Evolutionary conservation across 139 green algal genomes (phyloP), one percentile per base, ranked within the genome.

Genomic region (Zygnema circumcarinatum): DNA sequence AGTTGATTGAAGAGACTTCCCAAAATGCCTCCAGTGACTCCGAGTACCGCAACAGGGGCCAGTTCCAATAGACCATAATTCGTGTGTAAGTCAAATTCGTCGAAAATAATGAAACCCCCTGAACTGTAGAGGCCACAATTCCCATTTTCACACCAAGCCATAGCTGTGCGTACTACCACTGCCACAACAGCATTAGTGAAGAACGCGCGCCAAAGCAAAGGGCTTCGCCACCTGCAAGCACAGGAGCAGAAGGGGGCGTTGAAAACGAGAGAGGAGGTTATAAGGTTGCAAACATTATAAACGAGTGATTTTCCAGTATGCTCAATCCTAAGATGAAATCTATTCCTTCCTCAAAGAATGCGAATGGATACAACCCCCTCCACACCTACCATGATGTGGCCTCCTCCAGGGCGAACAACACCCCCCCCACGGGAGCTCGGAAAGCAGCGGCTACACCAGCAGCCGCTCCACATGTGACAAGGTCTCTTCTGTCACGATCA

Each of bases 361-460:
- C 41, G 41, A n/a, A n/a, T n/a, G n/a, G n/a, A n/a, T n/a, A n/a
- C n/a, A n/a, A n/a, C n/a, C n/a, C n/a, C n/a, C n/a, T n/a, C n/a
- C n/a, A 38, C 33, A 76, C 79, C 2, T 83, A 89, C 84, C 84
- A 89, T 16, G 86, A 94, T 1, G 93, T 94, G 84, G 92, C 93
- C 89, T 97, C 95, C 85, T 98, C 95, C 35, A 98, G 89, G 2
- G 94, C 95, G 91, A 98, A 98, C 72, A 98, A 90, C 80, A 97
- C 94, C 1, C 95, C 95, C 25, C 95, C 95, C 36, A 98, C 92
- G 1, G 95, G 95, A 0, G 94, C 91, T 25, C 94, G 88, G 88
- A 98, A 98, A 1, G 95, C 95, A 2, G 94, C 95, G 16, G 95
- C 95, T 72, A 96, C 94, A 20, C 95, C 95, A 36, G 92, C 90